Percentiles rank a stretch among this genome's conserved stretches.
These are phyloP conservation scores for Fusarium chlamydosporum DNA, from an alignment of 2,329 filamentous ascomycete genomes.

Conservation along the genomic window DNA sequence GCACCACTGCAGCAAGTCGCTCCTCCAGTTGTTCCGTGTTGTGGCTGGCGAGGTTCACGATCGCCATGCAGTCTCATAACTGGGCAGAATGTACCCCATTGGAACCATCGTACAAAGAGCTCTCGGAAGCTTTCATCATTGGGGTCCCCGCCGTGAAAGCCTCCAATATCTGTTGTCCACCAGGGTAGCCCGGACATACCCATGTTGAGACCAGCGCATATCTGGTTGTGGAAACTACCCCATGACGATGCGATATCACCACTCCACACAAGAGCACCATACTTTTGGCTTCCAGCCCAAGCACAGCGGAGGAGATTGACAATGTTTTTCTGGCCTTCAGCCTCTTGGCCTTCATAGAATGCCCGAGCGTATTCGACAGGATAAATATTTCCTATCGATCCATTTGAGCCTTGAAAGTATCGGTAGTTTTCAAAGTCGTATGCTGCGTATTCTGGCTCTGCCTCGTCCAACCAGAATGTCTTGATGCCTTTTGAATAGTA, in stretches of 20 bases:
- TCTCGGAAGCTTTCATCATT: constrained; percentile 70
- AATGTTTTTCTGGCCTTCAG: constrained; percentile 67
- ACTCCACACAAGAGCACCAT: constrained; percentile 75
- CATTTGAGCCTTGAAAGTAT: constrained; percentile 55
- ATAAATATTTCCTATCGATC: constrained; percentile 70
- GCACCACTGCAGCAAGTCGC: constrained; percentile 65
- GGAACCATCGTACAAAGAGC: constrained; percentile 77
- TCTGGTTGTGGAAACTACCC: constrained; percentile 70
- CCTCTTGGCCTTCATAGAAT: constrained; percentile 71
- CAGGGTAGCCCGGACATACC: constrained; percentile 74
- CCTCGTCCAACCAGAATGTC: constrained; percentile 78
- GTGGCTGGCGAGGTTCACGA: constrained; percentile 67
- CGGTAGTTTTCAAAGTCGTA: constrained; percentile 77
- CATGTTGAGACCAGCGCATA: constrained; percentile 76
- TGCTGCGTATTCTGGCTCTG: constrained; percentile 74
- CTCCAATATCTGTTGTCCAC: constrained; percentile 80
- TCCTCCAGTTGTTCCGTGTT: constrained; percentile 54
- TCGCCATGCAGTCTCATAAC: constrained; percentile 78
- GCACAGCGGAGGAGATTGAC: constrained; percentile 68
- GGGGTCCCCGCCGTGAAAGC: constrained; percentile 76
- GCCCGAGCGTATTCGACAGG: constrained; percentile 70
- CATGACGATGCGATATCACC: constrained; percentile 77
- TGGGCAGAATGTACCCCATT: constrained; percentile 76
- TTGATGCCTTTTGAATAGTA: constrained; percentile 74
- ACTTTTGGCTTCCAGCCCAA: constrained; percentile 72